Percentiles rank a stretch among this genome's conserved stretches.
Conservation (phyloP, 2,329 filamentous ascomycete genomes). For the Pleoardoris graminearum region DNA sequence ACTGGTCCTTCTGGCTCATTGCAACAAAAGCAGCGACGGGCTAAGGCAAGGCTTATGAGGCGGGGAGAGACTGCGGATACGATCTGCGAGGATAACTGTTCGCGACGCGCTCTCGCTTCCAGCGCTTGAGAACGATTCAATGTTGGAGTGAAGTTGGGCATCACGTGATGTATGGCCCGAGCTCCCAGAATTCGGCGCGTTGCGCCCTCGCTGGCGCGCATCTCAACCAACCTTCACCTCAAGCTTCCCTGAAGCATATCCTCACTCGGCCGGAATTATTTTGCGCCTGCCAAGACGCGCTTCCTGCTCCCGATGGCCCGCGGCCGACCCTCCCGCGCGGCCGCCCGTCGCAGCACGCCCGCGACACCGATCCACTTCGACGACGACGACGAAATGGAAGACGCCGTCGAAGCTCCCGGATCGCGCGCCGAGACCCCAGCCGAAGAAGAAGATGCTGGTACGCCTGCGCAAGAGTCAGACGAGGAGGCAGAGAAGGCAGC, state of each 20-base stretch:
- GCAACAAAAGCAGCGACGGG: too few species aligned
- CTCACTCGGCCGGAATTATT: neutral
- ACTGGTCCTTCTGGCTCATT: too few species aligned
- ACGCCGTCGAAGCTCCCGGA: slow-evolving; percentile 40
- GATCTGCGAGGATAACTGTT: too few species aligned
- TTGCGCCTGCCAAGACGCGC: neutral
- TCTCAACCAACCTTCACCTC: neutral
- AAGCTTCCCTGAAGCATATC: neutral
- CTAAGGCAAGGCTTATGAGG: too few species aligned
- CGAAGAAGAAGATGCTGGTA: slow-evolving; percentile 53
- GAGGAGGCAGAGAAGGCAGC: slow-evolving; percentile 50
- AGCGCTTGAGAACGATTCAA: too few species aligned
- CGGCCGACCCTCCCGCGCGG: slow-evolving; percentile 43
- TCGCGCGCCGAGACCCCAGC: slow-evolving; percentile 46
- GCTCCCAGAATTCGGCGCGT: neutral
- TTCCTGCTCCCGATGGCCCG: slow-evolving; percentile 36
- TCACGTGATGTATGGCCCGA: neutral
- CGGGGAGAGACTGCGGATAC: too few species aligned
- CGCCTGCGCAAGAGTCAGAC: slow-evolving; percentile 55
- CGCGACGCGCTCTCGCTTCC: too few species aligned
- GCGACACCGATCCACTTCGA: slow-evolving; percentile 40
- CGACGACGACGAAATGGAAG: slow-evolving; percentile 38
- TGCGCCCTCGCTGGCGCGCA: slow-evolving; percentile 1
- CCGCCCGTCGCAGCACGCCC: slow-evolving; percentile 45
- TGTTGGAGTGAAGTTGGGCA: neutral